These are phyloP conservation scores for Lolium rigidum DNA, from an alignment of 176 grass and related monocot genomes.

Conservation along the genomic window DNA sequence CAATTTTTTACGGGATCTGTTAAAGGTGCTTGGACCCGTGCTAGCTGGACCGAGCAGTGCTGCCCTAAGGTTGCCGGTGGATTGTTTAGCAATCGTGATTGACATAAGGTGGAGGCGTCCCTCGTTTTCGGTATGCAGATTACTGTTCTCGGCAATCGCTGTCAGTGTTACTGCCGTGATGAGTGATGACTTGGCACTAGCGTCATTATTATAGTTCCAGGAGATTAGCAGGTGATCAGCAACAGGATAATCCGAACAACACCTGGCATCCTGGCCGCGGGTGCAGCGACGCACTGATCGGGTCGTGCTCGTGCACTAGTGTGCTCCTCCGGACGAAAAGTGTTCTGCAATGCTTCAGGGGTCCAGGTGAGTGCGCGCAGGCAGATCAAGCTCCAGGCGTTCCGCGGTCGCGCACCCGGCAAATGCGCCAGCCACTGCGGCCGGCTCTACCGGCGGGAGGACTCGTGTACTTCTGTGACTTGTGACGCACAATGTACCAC, in stretches of 20 bases:
- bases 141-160: background rate
- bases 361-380: too few relatives aligned
- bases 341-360: too few relatives aligned
- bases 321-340: background rate
- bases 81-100: background rate
- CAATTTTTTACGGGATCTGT: too few relatives aligned
- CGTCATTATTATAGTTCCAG: background rate
- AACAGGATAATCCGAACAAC: conserved; percentile 30
- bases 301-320: background rate
- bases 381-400: background rate
- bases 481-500: background rate
- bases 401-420: background rate
- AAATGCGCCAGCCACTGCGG: background rate
- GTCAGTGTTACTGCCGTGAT: conserved; percentile 14
- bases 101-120: background rate
- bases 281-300: background rate
- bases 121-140: conserved; percentile 43
- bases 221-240: background rate
- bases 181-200: background rate
- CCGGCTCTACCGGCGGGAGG: background rate
- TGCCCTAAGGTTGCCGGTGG: too few relatives aligned
- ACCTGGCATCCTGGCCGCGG: background rate
- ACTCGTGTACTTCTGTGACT: background rate
- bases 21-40: background rate
- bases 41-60: too few relatives aligned